Evolutionary conservation across 345 rosid species (phyloP), one percentile per base, ranked within the genome.

Genomic region (Hirschfeldia incana): DNA sequence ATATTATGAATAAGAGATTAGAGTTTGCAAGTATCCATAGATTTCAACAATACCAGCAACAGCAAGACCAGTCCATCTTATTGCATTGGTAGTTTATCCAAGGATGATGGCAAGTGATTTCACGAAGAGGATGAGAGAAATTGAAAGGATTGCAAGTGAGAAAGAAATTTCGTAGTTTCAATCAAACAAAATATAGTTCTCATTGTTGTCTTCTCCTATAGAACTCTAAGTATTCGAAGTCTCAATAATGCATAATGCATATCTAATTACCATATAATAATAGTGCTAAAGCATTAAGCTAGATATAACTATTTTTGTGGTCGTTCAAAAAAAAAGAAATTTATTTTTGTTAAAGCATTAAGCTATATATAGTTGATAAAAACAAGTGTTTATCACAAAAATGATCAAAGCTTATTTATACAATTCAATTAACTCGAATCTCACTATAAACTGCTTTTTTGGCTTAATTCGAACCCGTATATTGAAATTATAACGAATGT

Each of bases 361-460:
- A 44, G 57, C 17, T 49, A 49, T 49, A 1, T 49, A 49, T 13
- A 49, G 15, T n/a, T 49, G 55, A 49, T 49, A 49, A 49, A 49
- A 13, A 13, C 55, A 3, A 29, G 32, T 29, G 32, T 29, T 29
- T 29, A 29, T 29, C 32, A 29, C 32, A 2, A 29, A 29, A 29
- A 29, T 29, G 32, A 29, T 29, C 32, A 29, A 74, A 62, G 8
- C 30, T 37, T 36, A n/a, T 60, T 63, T 69, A 37, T 55, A 69
- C 60, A 51, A 9, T 29, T 79, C 36, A 62, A 28, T 69, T 63
- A 28, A 37, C 51, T 67, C 64, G 27, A 58, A 67, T 67, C 69
- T n/a, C 12, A 33, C 28, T 76, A n/a, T 49, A 49, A 49, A 49
- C 57, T 49, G n/a, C 57, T 49, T 49, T 49, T 49, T 49, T 49